phyloP scores from a whole-genome alignment of 345 rosid species.

The Boechera retrofracta region DNA sequence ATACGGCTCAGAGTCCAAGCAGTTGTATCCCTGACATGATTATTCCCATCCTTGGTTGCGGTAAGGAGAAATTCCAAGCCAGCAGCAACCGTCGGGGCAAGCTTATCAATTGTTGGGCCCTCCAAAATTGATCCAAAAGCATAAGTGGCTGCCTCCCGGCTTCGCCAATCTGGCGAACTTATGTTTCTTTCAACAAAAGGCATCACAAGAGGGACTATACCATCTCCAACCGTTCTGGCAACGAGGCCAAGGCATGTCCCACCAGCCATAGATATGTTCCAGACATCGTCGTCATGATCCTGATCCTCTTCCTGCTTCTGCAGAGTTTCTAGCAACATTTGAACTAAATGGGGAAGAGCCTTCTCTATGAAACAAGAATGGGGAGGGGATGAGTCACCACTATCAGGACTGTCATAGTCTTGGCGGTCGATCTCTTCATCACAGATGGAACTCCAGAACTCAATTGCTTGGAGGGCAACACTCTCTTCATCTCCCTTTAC shows the following conservation, averaged over 20 bases:
- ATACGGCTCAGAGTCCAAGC: slow-evolving; percentile 95
- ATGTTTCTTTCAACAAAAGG: slow-evolving; percentile 89
- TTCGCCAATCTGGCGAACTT: slow-evolving; percentile 71
- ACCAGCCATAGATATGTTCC: slow-evolving; percentile 98
- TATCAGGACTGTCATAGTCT: slow-evolving; percentile 70
- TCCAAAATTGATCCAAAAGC: slow-evolving; percentile 96
- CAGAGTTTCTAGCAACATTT: slow-evolving; percentile 81
- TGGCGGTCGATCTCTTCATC: slow-evolving; percentile 96
- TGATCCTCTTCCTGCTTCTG: slow-evolving; percentile 96
- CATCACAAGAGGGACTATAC: slow-evolving; percentile 86
- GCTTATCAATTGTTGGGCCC: slow-evolving; percentile 78
- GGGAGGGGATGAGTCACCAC: slow-evolving; percentile 65
- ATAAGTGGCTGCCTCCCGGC: slow-evolving; percentile 93
- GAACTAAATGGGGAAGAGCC: slow-evolving; percentile 78
- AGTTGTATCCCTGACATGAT: slow-evolving; percentile 92
- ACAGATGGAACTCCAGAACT: slow-evolving; percentile 97
- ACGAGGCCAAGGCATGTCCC: slow-evolving; percentile 97
- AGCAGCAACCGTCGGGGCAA: slow-evolving; percentile 76
- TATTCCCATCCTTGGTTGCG: slow-evolving; percentile 83
- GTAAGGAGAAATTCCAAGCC: slow-evolving; percentile 83
- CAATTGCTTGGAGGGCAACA: slow-evolving; percentile 94
- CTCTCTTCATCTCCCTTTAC: slow-evolving; percentile 87
- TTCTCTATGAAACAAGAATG: slow-evolving; percentile 79
- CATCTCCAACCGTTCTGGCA: slow-evolving; percentile 93
- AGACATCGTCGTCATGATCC: slow-evolving; percentile 82